Conservation (phyloP, 176 grass and related monocot genomes). For the Eragrostis nindensis region DNA sequence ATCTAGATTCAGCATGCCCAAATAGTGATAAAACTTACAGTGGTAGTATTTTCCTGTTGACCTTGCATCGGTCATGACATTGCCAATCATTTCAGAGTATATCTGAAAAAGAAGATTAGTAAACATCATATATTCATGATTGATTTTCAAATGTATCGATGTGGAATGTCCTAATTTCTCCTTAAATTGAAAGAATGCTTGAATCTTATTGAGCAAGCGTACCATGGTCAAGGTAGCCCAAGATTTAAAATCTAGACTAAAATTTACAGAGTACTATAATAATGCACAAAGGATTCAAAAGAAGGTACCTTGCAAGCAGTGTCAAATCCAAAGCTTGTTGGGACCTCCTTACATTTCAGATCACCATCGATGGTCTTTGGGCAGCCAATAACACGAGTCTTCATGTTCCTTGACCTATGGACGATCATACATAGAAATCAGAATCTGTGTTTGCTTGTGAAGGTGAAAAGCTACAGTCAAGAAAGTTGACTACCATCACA, state of each 20-base stretch:
- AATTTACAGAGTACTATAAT: not conserved
- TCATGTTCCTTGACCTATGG: slow-evolving; percentile 75
- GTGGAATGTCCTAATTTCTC: not conserved
- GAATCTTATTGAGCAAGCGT: not conserved
- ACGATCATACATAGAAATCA: slow-evolving; percentile 10
- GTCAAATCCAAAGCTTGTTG: slow-evolving; percentile 99
- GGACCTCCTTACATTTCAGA: slow-evolving; percentile 96
- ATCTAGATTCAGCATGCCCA: not conserved
- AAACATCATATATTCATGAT: slow-evolving; percentile 13
- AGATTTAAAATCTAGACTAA: not conserved
- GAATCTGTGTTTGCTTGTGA: slow-evolving; percentile 8
- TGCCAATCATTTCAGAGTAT: slow-evolving; percentile 99
- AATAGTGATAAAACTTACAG: slow-evolving; percentile 70
- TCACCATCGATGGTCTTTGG: slow-evolving; percentile 99
- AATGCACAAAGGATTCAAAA: slow-evolving; percentile 24
- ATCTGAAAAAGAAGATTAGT: slow-evolving; percentile 62
- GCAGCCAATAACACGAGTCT: slow-evolving; percentile 93
- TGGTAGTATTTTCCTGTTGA: slow-evolving; percentile 99
- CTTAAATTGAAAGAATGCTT: not conserved
- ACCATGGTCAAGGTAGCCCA: not conserved
- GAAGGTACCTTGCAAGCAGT: slow-evolving; percentile 86
- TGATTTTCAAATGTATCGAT: not conserved
- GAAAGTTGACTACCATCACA: not conserved
- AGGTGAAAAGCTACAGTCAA: not conserved
- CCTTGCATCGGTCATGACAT: slow-evolving; percentile 97